Evolutionary conservation across 2,329 filamentous ascomycete genomes (phyloP), one percentile per base, ranked within the genome.

Genomic region (Cyanodermella asteris): DNA sequence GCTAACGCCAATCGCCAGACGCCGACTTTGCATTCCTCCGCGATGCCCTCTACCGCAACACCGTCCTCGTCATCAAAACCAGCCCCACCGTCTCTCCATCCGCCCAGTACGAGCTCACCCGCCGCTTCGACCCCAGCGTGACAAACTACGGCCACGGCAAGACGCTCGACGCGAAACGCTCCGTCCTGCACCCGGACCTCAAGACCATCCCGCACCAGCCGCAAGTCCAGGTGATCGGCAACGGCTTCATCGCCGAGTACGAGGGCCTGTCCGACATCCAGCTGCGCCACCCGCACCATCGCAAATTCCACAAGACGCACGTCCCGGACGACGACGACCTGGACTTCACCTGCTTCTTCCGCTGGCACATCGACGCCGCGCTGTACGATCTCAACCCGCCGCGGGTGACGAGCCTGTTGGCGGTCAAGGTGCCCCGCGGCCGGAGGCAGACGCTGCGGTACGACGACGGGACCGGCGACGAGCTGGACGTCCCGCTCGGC

Each of bases 351-450:
- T 49, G 62, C 5, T 68, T 78, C 49, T 81, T 76, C 48, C 56
- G 74, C 30, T 81, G 75, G 74, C 74, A 81, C 43, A 80, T 81
- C 27, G 74, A 81, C 38, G 74, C 75, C 4, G 74, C 74, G 2
- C 51, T 81, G 5, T 81, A 81, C 41, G 71, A 64, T 11, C 59
- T 80, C 5, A 64, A 74, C n/a, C 73, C 75, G 3, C 73, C 75
- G 2, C 58, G 69, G 14, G 74, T 70, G 4, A 82, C 75, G 0
- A 69, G 68, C 2, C 56, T 82, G 13, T 56, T 81, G 28, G 75
- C 75, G 0, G 73, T 80, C n/a, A 56, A 58, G 19, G 73, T 82
- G 0, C 75, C 75, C 0, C 55, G 58, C 12, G 71, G 70, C 5
- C 57, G 69, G 16, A 54, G 55, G 9, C 72, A 80, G 42, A 72